Conservation (phyloP, 495 filamentous ascomycete species). For the Trypethelium eluteriae region DNA sequence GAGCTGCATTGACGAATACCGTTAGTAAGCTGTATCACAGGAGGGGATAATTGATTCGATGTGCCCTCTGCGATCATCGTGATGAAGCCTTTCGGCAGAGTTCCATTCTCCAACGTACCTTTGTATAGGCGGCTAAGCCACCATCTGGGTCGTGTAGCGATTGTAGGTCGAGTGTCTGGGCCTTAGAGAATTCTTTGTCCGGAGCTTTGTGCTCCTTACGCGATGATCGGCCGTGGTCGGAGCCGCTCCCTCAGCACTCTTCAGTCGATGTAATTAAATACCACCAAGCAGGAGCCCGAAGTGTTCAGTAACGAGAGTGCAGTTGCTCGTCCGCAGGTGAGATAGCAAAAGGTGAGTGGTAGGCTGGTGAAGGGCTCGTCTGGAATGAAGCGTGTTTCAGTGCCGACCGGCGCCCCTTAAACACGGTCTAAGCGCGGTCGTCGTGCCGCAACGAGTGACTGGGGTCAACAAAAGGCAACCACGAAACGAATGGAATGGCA, state of each 20-base stretch:
- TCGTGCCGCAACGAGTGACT: conserved; percentile 5
- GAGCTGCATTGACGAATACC: not conserved
- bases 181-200: not conserved
- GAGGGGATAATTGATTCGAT: not conserved
- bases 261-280: not conserved
- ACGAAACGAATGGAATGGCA: conserved; percentile 8
- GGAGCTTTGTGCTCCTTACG: not conserved
- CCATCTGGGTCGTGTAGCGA: not conserved
- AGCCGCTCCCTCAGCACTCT: not conserved
- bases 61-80: not conserved
- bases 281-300: not conserved
- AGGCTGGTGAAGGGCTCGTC: not conserved
- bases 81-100: not conserved
- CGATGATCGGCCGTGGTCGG: not conserved
- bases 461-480: conserved; percentile 6
- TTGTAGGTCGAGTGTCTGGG: not conserved
- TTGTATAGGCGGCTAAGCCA: not conserved
- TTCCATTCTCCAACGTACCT: conserved; percentile 2
- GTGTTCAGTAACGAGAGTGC: not conserved
- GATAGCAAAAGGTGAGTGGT: not conserved
- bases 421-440: not conserved
- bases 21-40: not conserved
- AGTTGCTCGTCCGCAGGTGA: not conserved
- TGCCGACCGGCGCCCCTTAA: not conserved
- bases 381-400: conserved; percentile 10